Evolutionary conservation across 805 yeast genomes (phyloP).

Genomic region (Schwanniomyces vanrijiae): DNA sequence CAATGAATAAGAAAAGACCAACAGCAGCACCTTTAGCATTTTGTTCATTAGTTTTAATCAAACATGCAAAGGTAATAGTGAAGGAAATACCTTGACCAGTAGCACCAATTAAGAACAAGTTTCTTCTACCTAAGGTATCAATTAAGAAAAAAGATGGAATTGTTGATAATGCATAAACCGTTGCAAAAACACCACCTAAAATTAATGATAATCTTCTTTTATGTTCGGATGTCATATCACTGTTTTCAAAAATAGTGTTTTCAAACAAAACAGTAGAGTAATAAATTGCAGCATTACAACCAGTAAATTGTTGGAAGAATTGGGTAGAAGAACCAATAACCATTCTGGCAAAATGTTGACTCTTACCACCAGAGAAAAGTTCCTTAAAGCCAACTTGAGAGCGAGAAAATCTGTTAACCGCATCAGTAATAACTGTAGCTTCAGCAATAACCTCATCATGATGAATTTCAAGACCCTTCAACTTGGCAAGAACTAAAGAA

Average conservation of each 20-base stretch:
- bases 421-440: slow-evolving; percentile 46
- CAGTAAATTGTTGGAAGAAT: slow-evolving; percentile 87
- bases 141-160: slow-evolving; percentile 44
- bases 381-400: slow-evolving; percentile 47
- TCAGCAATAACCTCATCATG: slow-evolving; percentile 44
- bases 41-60: slow-evolving; percentile 27
- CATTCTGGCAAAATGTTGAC: slow-evolving; percentile 57
- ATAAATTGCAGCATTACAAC: slow-evolving; percentile 88
- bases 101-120: slow-evolving; percentile 44
- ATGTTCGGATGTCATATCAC: slow-evolving; percentile 23
- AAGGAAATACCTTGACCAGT: slow-evolving; percentile 41
- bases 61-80: slow-evolving; percentile 42
- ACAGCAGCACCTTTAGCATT: slow-evolving; percentile 46
- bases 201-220: slow-evolving; percentile 54
- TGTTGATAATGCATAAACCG: slow-evolving; percentile 57
- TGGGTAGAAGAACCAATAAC: slow-evolving; percentile 70
- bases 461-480: slow-evolving; percentile 37
- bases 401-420: slow-evolving; percentile 49
- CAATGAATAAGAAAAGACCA: slow-evolving; percentile 45
- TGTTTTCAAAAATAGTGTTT: slow-evolving; percentile 40
- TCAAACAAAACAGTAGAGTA: slow-evolving; percentile 84
- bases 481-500: slow-evolving; percentile 32
- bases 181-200: slow-evolving; percentile 65
- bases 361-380: slow-evolving; percentile 50
- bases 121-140: slow-evolving; percentile 47